phyloP scores from a whole-genome alignment of 148 eudicot species.

The Linanthus parryae region DNA sequence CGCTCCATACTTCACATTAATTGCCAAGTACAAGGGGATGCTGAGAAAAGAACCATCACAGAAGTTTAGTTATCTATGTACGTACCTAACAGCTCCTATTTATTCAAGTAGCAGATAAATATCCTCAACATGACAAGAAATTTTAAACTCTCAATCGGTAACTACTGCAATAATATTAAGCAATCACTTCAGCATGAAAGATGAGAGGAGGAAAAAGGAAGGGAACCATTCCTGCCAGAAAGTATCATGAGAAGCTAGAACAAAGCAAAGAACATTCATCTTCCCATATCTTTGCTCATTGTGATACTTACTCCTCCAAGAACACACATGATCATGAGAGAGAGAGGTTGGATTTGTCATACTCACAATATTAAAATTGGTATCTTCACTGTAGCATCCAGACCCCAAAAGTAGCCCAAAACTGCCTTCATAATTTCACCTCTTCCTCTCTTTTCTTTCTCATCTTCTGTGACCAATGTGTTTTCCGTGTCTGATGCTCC shows the following conservation, averaged over 20 bases:
- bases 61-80: too few species aligned
- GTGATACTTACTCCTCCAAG: neutral
- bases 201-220: too few species aligned
- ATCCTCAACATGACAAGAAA: too few species aligned
- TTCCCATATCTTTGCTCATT: neutral
- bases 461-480: conserved; percentile 22
- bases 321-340: neutral
- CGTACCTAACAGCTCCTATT: too few species aligned
- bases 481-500: conserved; percentile 30
- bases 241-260: neutral
- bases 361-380: conserved; percentile 89
- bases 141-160: neutral
- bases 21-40: conserved; percentile 55
- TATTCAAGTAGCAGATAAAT: too few species aligned
- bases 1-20: conserved; percentile 61
- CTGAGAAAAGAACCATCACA: too few species aligned
- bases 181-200: too few species aligned
- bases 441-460: conserved; percentile 32
- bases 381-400: conserved; percentile 70
- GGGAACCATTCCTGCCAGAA: neutral
- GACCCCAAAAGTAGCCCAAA: conserved; percentile 53
- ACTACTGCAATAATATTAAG: neutral
- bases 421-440: conserved; percentile 41
- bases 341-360: conserved; percentile 12
- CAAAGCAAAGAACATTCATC: neutral